Evolutionary conservation across 495 filamentous ascomycete genomes (phyloP), one percentile per base, ranked within the genome.

Genomic region (Penicillium bovifimosum): DNA sequence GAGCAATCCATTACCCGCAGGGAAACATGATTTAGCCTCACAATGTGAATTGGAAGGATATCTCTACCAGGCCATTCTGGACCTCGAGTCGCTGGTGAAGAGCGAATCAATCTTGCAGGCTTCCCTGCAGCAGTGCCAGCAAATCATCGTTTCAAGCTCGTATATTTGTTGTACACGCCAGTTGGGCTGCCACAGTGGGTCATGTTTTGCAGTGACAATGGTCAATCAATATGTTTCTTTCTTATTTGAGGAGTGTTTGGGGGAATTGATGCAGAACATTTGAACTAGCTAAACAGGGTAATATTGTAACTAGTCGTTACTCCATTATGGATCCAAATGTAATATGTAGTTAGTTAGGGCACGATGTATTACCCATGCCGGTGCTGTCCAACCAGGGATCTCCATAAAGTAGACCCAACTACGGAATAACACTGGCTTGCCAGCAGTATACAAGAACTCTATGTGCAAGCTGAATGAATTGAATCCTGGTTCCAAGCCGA

Each of bases 91-190:
- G 51, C 20, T 44, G 43, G 50, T 60, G 61, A 56, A 52, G 58
- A 53, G 27, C 29, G 60, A 53, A 62, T 56, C 54, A 48, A 41
- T 54, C 54, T 55, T 63, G 62, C 61, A 57, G 54, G 47, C 42
- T 57, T 57, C 44, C 48, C 55, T 53, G 53, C 59, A 55, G 44
- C 61, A 48, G 53, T 42, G 55, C 52, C 47, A 58, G 61, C 69
- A 70, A 70, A 72, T 72, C 67, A 70, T n/a, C n/a, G n/a, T n/a
- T n/a, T n/a, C n/a, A n/a, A n/a, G n/a, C n/a, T n/a, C n/a, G n/a
- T n/a, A n/a, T n/a, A n/a, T n/a, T n/a, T 59, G 57, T 60, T 63
- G 61, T 68, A 72, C 67, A 70, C 67, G 69, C 62, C 52, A 60
- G 59, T 60, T 43, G 52, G 59, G 62, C 55, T 62, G 47, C 40